Conservation (phyloP, 163 green algal genomes). For the Coccomyxa subellipsoidea region DNA sequence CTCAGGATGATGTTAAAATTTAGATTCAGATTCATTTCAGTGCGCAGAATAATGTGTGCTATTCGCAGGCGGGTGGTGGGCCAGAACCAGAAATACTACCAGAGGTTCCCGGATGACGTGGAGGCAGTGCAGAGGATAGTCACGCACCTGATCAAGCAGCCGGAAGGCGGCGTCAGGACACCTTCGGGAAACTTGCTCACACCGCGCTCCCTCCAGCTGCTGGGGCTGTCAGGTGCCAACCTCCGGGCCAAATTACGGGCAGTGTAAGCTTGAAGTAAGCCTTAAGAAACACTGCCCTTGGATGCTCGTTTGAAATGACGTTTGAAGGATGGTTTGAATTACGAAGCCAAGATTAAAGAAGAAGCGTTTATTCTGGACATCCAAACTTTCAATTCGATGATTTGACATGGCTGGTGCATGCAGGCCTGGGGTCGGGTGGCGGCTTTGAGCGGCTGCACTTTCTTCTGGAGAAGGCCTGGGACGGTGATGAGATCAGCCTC, state of each 20-base stretch:
- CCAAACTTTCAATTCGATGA: background rate
- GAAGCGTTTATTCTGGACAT: too few relatives aligned
- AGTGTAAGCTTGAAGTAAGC: too few relatives aligned
- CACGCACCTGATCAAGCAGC: conserved; percentile 27
- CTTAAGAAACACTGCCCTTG: too few relatives aligned
- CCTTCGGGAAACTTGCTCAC: conserved; percentile 63
- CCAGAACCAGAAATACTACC: conserved; percentile 88
- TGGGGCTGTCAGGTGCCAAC: background rate
- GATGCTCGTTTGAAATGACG: too few relatives aligned
- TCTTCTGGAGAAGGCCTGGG: conserved; percentile 79
- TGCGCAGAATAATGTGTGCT: too few relatives aligned
- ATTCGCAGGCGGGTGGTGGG: conserved; percentile 49
- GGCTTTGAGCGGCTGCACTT: conserved; percentile 91
- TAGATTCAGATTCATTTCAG: too few relatives aligned
- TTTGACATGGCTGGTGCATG: conserved; percentile 58
- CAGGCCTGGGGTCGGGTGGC: conserved; percentile 59
- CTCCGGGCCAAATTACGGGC: background rate
- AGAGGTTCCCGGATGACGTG: conserved; percentile 81
- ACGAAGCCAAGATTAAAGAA: too few relatives aligned
- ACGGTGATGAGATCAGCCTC: conserved; percentile 59
- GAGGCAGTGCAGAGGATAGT: conserved; percentile 68
- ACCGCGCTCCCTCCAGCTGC: conserved; percentile 26
- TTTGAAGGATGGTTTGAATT: too few relatives aligned
- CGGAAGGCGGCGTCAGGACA: conserved; percentile 50
- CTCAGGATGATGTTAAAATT: too few relatives aligned